Conservation (phyloP, 2,329 filamentous ascomycete genomes). For the Pseudogymnoascus sp. region DNA sequence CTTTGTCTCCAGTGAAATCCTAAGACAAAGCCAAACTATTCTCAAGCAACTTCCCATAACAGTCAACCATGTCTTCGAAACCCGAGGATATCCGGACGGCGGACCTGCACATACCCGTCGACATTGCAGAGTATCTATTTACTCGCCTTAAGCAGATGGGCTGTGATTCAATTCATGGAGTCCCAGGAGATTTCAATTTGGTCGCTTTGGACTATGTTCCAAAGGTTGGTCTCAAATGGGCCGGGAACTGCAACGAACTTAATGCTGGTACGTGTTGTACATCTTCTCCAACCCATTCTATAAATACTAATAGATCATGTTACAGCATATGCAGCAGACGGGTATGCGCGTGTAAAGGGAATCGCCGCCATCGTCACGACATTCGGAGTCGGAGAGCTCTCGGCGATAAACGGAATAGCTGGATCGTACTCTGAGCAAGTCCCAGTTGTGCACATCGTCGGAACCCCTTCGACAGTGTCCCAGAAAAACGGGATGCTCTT, state of each 20-base stretch:
- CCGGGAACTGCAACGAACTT: slow-evolving; percentile 63
- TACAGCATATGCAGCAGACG: slow-evolving; percentile 67
- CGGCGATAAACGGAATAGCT: slow-evolving; percentile 63
- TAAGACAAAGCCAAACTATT: background rate
- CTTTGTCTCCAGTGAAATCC: background rate
- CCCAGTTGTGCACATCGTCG: slow-evolving; percentile 58
- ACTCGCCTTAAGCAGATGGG: slow-evolving; percentile 54
- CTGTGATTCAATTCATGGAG: slow-evolving; percentile 55
- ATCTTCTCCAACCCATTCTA: background rate
- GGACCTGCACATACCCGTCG: slow-evolving; percentile 36
- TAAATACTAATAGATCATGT: background rate
- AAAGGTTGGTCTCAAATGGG: slow-evolving; percentile 51
- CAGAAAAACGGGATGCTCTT: slow-evolving; percentile 40
- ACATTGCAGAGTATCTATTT: slow-evolving; percentile 62
- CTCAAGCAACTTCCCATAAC: background rate
- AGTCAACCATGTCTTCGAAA: slow-evolving; percentile 18
- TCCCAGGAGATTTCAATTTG: slow-evolving; percentile 69
- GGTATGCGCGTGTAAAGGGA: slow-evolving; percentile 65
- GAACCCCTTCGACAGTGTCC: slow-evolving; percentile 38
- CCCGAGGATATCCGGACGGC: slow-evolving; percentile 33
- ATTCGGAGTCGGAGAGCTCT: slow-evolving; percentile 68
- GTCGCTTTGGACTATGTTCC: slow-evolving; percentile 58
- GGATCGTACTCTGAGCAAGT: slow-evolving; percentile 68
- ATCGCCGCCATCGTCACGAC: slow-evolving; percentile 65
- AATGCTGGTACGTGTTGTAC: slow-evolving; percentile 51